Evolutionary conservation across 768 basidiomycete genomes (phyloP).

Genomic region (Podaxis carcinomalis): DNA sequence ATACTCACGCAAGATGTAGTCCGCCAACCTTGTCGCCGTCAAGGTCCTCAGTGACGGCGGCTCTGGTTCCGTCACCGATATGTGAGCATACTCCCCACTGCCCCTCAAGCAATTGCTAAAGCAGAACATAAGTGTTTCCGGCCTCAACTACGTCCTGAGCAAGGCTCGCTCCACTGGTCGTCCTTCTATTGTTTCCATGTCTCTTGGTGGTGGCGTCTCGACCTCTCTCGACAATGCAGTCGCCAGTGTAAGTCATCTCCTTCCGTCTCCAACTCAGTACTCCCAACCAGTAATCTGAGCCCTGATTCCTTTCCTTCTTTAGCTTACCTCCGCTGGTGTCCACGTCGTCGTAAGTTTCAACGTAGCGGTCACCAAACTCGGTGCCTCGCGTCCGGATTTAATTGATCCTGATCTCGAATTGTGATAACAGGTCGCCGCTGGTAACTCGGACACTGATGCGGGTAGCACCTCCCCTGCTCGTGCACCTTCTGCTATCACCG

Average conservation of each 20-base stretch:
- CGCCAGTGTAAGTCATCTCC: constrained; percentile 8
- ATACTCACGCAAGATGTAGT: not conserved
- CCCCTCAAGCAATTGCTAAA: not conserved
- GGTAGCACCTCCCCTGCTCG: constrained; percentile 25
- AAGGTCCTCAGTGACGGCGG: constrained; percentile 21
- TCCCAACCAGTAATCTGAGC: not conserved
- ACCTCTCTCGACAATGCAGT: constrained; percentile 18
- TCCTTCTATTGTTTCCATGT: constrained; percentile 18
- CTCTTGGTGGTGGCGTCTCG: constrained; percentile 18
- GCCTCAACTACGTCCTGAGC: not conserved
- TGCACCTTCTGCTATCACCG: constrained; percentile 27
- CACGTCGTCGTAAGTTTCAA: constrained; percentile 16
- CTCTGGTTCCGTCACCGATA: constrained; percentile 15
- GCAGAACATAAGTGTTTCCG: not conserved
- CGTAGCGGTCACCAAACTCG: not conserved
- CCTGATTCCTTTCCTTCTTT: not conserved
- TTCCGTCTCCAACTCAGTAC: not conserved
- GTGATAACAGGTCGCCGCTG: constrained; percentile 20
- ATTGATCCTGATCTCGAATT: not conserved
- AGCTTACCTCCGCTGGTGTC: constrained; percentile 22
- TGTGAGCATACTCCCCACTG: constrained; percentile 11
- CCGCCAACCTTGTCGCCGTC: constrained; percentile 19
- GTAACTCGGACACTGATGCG: constrained; percentile 26
- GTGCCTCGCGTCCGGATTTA: not conserved
- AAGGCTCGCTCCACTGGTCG: constrained; percentile 11